These are phyloP conservation scores for Mycena leptocephala DNA, from an alignment of 768 basidiomycete genomes.

Conservation along the genomic window DNA sequence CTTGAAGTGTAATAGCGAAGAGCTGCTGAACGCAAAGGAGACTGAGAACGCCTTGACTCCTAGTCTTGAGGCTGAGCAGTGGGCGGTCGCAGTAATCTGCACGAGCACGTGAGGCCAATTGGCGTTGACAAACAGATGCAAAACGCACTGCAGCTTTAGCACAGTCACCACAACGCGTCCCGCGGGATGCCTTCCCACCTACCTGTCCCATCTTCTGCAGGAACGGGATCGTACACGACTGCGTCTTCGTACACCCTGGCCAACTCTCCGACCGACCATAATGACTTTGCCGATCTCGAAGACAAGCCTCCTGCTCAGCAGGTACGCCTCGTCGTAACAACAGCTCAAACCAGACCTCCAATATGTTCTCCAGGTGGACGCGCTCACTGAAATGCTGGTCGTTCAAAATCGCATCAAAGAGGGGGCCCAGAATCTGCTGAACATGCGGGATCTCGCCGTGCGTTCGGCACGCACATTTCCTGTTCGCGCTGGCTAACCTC, in stretches of 20 bases:
- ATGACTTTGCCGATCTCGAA: constrained; percentile 60
- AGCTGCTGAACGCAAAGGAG: too few relatives aligned
- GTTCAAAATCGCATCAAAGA: constrained; percentile 90
- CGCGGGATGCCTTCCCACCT: constrained; percentile 40
- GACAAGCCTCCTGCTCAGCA: constrained; percentile 64
- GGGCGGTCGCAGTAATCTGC: too few relatives aligned
- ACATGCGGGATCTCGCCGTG: constrained; percentile 59
- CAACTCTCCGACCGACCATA: constrained; percentile 32
- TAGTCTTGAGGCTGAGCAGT: too few relatives aligned
- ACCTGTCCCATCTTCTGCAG: constrained; percentile 28
- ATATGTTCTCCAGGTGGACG: constrained; percentile 67
- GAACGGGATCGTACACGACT: constrained; percentile 27
- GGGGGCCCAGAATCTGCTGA: constrained; percentile 92
- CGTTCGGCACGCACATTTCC: constrained; percentile 13
- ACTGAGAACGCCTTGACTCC: too few relatives aligned
- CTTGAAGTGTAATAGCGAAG: too few relatives aligned
- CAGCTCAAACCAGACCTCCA: neutral
- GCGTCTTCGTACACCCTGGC: constrained; percentile 37
- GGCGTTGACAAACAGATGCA: too few relatives aligned
- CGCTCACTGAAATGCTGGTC: constrained; percentile 77
- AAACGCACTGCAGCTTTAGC: neutral
- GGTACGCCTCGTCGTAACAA: constrained; percentile 35
- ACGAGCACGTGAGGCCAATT: too few relatives aligned
- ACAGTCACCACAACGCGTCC: neutral
- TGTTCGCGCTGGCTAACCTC: constrained; percentile 15